Evolutionary conservation across 2,329 filamentous ascomycete genomes (phyloP).

Genomic region (Claviceps lovelessii): DNA sequence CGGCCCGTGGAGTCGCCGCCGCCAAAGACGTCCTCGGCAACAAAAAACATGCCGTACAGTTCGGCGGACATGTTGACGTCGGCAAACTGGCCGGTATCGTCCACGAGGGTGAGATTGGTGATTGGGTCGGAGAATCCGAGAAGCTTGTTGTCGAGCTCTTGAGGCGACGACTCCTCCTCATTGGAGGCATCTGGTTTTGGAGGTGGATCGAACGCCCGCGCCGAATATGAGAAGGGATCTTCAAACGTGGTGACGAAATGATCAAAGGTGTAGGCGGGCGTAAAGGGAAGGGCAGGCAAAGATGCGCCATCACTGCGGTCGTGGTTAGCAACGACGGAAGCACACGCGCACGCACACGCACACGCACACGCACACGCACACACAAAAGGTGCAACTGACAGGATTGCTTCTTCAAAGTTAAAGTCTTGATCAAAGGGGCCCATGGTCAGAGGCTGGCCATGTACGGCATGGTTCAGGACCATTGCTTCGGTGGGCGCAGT

Average conservation of each 20-base stretch:
- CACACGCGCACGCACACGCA: too few relatives aligned
- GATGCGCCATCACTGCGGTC: constrained; percentile 18
- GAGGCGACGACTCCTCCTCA: constrained; percentile 35
- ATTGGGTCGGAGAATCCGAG: constrained; percentile 57
- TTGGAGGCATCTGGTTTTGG: constrained; percentile 28
- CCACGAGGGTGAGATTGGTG: constrained; percentile 46
- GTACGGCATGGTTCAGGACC: constrained; percentile 26
- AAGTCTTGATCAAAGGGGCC: constrained; percentile 39
- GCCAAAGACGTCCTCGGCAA: constrained; percentile 67
- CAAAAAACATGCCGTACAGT: constrained; percentile 78
- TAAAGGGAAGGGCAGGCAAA: constrained; percentile 34
- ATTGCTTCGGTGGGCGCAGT: constrained; percentile 31
- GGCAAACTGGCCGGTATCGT: constrained; percentile 48
- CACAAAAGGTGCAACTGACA: constrained; percentile 28
- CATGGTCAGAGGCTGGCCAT: constrained; percentile 27
- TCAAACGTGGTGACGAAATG: constrained; percentile 48
- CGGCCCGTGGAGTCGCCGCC: constrained; percentile 40
- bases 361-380: too few relatives aligned
- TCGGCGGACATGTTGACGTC: constrained; percentile 58
- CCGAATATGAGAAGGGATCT: constrained; percentile 48
- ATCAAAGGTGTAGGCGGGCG: constrained; percentile 46
- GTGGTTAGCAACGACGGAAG: not conserved
- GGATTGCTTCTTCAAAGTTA: constrained; percentile 40
- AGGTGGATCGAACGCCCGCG: constrained; percentile 31
- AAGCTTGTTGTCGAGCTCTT: constrained; percentile 53